Percentiles rank a stretch among this genome's conserved stretches.
Evolutionary conservation across 768 basidiomycete genomes (phyloP).

Genomic region (Trametes maxima): DNA sequence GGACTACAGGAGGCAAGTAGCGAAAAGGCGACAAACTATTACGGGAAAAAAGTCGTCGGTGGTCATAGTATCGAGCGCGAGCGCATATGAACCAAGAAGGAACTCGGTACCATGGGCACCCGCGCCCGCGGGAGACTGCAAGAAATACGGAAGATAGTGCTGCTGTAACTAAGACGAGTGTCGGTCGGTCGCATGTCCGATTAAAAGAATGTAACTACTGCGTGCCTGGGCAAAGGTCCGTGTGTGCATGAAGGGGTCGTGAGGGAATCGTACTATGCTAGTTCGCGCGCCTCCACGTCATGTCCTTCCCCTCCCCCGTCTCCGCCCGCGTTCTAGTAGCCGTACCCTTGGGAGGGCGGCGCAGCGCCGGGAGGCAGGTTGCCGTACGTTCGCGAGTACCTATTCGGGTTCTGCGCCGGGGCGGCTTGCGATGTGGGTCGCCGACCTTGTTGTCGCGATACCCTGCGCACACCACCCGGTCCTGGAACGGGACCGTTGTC

Average conservation of each 20-base stretch:
- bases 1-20: constrained; percentile 2
- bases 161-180: background rate
- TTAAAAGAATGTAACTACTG: constrained; percentile 16
- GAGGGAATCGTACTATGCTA: constrained; percentile 12
- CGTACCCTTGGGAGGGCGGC: constrained; percentile 37
- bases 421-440: constrained; percentile 63
- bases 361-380: constrained; percentile 78
- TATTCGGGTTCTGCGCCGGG: constrained; percentile 64
- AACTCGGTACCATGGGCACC: background rate
- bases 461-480: constrained; percentile 77
- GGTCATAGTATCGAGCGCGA: constrained; percentile 7
- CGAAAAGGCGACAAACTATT: background rate
- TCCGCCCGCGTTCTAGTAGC: constrained; percentile 8
- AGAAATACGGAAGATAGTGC: background rate
- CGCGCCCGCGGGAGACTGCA: constrained; percentile 8
- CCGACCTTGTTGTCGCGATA: constrained; percentile 61
- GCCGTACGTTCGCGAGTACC: constrained; percentile 67
- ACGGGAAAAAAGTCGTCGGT: constrained; percentile 7
- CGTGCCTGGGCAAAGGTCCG: constrained; percentile 16
- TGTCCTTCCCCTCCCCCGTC: background rate
- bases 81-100: background rate
- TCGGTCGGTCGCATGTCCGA: constrained; percentile 10
- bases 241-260: constrained; percentile 16
- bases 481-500: constrained; percentile 85
- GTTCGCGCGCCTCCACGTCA: constrained; percentile 2